These are phyloP conservation scores for Phytophthora tentaculata DNA, from an alignment of 352 stramenopile genomes.

Conservation along the genomic window DNA sequence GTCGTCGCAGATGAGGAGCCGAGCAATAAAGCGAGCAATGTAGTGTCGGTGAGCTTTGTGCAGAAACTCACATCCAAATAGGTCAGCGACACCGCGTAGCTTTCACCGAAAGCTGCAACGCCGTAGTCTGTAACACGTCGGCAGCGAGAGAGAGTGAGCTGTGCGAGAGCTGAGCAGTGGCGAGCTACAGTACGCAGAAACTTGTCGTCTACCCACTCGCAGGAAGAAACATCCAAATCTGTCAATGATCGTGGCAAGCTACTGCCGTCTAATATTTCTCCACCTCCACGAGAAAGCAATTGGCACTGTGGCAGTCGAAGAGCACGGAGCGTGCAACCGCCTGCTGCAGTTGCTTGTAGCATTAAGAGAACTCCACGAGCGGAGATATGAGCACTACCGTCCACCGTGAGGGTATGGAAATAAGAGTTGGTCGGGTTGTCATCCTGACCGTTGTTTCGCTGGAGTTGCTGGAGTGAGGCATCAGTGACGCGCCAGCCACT, in stretches of 20 bases:
- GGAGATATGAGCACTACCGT: slow-evolving; percentile 33
- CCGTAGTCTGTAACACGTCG: slow-evolving; percentile 73
- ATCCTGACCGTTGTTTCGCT: slow-evolving; percentile 11
- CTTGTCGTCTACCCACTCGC: slow-evolving; percentile 71
- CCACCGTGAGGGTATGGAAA: slow-evolving; percentile 30
- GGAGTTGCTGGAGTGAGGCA: slow-evolving; percentile 37
- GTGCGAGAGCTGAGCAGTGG: slow-evolving; percentile 43
- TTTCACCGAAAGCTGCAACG: slow-evolving; percentile 63
- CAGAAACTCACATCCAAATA: slow-evolving; percentile 65
- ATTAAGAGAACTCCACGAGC: slow-evolving; percentile 27
- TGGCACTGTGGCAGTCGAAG: slow-evolving; percentile 36
- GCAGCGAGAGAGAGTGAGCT: slow-evolving; percentile 54
- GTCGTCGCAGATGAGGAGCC: slow-evolving; percentile 21
- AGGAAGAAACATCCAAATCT: slow-evolving; percentile 65
- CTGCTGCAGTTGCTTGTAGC: slow-evolving; percentile 15
- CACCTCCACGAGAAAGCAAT: slow-evolving; percentile 32
- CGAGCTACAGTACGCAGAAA: slow-evolving; percentile 48
- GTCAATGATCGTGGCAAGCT: slow-evolving; percentile 37
- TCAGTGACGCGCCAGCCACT: slow-evolving; percentile 62
- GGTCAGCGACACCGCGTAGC: slow-evolving; percentile 38
- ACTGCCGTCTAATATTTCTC: slow-evolving; percentile 19
- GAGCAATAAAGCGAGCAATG: slow-evolving; percentile 60
- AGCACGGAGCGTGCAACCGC: slow-evolving; percentile 20
- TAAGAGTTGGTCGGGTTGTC: slow-evolving; percentile 15
- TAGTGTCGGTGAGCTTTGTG: slow-evolving; percentile 62